Percentiles rank a stretch among this genome's conserved stretches.
Conservation (phyloP, 306 rosid genomes). For the Oxytropis ochrocephala region DNA sequence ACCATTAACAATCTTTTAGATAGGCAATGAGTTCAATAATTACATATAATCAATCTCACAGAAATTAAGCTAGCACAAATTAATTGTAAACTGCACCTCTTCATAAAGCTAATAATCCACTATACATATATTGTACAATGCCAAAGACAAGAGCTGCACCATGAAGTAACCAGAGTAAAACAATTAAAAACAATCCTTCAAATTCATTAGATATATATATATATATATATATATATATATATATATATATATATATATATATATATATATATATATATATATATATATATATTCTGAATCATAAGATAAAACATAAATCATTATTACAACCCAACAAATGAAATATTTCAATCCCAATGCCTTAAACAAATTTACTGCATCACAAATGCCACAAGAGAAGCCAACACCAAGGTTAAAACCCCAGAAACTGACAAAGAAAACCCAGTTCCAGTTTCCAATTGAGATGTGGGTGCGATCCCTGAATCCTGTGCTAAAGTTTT, state of each 20-base stretch:
- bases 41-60: too few relatives aligned
- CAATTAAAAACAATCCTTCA: neutral
- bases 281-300: neutral
- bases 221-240: too few relatives aligned
- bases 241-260: too few relatives aligned
- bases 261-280: too few relatives aligned
- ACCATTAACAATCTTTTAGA: too few relatives aligned
- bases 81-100: neutral
- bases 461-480: constrained; percentile 40
- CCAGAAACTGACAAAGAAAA: constrained; percentile 32
- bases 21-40: too few relatives aligned
- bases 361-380: constrained; percentile 12
- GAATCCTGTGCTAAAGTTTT: constrained; percentile 30
- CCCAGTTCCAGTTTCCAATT: constrained; percentile 46
- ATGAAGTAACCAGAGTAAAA: constrained; percentile 2
- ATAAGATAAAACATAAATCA: constrained; percentile 18
- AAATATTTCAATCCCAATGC: constrained; percentile 12
- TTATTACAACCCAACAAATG: constrained; percentile 5
- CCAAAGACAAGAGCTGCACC: neutral
- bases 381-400: constrained; percentile 36
- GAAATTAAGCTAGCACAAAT: neutral
- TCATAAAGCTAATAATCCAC: too few relatives aligned
- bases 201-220: neutral
- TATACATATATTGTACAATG: neutral
- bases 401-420: constrained; percentile 24